Base-by-base conservation (phyloP, 441 rosid genomes). In the Eutrema salsugineum region DNA sequence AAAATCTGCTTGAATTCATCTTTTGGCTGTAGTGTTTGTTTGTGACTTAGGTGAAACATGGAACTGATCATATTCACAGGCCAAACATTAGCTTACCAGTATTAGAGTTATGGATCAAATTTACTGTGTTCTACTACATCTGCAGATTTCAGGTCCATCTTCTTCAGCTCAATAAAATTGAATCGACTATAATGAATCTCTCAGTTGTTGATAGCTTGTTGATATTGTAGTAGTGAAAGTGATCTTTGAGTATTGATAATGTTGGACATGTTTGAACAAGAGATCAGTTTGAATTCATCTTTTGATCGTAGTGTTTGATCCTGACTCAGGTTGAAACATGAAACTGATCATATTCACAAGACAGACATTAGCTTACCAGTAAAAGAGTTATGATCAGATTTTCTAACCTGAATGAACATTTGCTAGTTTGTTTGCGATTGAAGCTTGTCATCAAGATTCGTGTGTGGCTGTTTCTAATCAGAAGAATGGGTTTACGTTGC, bases 141-240 rank as follows among this genome's bases (percentile, higher is more conserved):
- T 81, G 86, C 86, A 81, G 95, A 53, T 66, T 90, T 73, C 97
- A 85, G 95, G 97, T 90, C 35, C 6, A 10, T 33, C 20, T 43
- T 50, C 56, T 32, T 22, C 10, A 0, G 5, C 7, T 44, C 24
- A 27, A 2, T 24, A 27, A 61, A 47, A n/a, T n/a, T n/a, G n/a
- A n/a, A n/a, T n/a, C n/a, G n/a, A n/a, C 39, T 55, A 40, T 61
- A 14, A 11, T 5, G 30, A 20, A 33, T 55, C 46, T 54, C 32
- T 11, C 11, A 16, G 28, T 43, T 42, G 36, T n/a, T n/a, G n/a
- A 57, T 24, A 24, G 27, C 27, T 24, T 24, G 3, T 28, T 28
- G 30, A 28, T 28, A n/a, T n/a, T n/a, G n/a, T n/a, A n/a, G n/a
- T n/a, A n/a, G n/a, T n/a, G n/a, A n/a, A n/a, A n/a, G n/a, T n/a